phyloP scores from a whole-genome alignment of 108 stramenopile species.

The Fragilariopsis cylindrus region DNA sequence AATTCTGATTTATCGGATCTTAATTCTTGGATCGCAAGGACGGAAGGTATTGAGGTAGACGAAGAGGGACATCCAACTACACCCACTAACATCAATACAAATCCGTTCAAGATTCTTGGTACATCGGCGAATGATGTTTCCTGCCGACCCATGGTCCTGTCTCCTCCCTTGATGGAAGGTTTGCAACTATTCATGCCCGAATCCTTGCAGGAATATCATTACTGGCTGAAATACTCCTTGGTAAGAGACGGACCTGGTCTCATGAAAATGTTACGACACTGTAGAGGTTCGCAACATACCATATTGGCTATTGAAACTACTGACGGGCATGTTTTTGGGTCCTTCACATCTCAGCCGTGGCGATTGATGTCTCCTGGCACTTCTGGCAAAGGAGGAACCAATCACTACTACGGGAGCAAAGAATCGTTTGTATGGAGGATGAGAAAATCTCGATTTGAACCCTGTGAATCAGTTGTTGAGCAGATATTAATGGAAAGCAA shows the following conservation, averaged over 20 bases:
- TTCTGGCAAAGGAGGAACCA: neutral
- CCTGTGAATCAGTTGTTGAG: constrained; percentile 50
- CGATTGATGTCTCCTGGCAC: constrained; percentile 15
- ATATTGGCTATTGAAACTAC: constrained; percentile 78
- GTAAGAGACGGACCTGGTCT: constrained; percentile 67
- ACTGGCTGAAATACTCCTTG: constrained; percentile 72
- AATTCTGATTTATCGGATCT: constrained; percentile 9
- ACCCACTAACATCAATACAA: constrained; percentile 21
- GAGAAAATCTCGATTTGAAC: constrained; percentile 56
- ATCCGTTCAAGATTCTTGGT: constrained; percentile 66
- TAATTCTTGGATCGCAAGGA: constrained; percentile 24
- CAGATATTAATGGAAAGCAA: constrained; percentile 70
- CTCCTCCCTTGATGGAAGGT: constrained; percentile 70
- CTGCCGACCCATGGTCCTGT: constrained; percentile 63
- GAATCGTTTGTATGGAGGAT: constrained; percentile 79
- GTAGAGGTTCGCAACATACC: constrained; percentile 56
- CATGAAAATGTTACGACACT: constrained; percentile 50
- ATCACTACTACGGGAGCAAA: constrained; percentile 54
- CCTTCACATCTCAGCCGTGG: constrained; percentile 73
- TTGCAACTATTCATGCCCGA: constrained; percentile 63
- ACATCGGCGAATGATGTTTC: constrained; percentile 58
- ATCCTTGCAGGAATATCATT: constrained; percentile 53
- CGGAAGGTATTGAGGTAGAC: constrained; percentile 39
- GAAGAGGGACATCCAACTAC: constrained; percentile 48
- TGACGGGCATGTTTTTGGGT: constrained; percentile 78